These are phyloP conservation scores for Rhododendron molle DNA, from an alignment of 148 eudicot genomes.

Conservation along the genomic window DNA sequence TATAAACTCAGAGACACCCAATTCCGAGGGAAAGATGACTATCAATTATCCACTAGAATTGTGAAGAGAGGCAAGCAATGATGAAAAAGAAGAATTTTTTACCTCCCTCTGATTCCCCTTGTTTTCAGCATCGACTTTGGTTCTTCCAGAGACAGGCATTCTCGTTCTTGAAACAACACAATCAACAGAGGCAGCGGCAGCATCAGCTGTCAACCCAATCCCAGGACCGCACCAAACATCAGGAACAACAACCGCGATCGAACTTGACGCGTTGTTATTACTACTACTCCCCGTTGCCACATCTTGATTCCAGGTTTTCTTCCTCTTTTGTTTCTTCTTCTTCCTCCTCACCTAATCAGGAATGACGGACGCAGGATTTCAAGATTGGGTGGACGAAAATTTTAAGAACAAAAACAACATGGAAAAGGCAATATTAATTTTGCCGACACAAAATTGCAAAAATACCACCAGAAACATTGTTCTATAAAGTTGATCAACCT, in stretches of 20 bases:
- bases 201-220: conserved; percentile 41
- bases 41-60: neutral
- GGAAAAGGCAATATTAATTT: neutral
- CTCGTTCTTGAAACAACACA: conserved; percentile 47
- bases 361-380: neutral
- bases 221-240: conserved; percentile 94
- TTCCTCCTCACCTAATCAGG: conserved; percentile 33
- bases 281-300: conserved; percentile 11
- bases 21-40: neutral
- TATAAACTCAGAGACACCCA: neutral
- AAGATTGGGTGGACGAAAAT: neutral
- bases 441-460: neutral
- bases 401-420: neutral
- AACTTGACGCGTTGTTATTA: conserved; percentile 8
- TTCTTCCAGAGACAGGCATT: conserved; percentile 38
- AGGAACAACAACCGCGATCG: conserved; percentile 36
- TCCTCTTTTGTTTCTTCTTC: conserved; percentile 26
- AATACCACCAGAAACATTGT: neutral
- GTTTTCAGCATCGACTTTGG: conserved; percentile 44
- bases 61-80: neutral
- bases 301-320: neutral
- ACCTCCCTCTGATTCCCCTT: conserved; percentile 56
- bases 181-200: conserved; percentile 44
- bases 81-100: neutral
- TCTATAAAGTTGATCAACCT: neutral